phyloP scores from a whole-genome alignment of 257 asterid genomes.

The Salvia rosmarinus region DNA sequence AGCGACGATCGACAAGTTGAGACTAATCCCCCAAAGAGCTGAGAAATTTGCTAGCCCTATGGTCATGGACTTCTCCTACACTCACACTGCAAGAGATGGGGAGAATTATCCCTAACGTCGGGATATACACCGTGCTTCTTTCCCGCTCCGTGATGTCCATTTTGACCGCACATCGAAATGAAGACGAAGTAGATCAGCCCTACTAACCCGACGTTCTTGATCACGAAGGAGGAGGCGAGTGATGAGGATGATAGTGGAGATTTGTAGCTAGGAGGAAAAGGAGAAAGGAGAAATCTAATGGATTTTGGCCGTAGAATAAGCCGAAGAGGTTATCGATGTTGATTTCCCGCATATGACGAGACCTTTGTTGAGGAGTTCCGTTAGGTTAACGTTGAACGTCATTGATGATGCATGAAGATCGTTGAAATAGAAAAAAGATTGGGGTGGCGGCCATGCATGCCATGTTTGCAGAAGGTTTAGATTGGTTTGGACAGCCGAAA shows the following conservation, averaged over 20 bases:
- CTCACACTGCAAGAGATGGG: slow-evolving; percentile 43
- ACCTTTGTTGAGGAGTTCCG: slow-evolving; percentile 23
- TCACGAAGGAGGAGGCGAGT: slow-evolving; percentile 46
- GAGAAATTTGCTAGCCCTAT: slow-evolving; percentile 40
- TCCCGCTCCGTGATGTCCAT: slow-evolving; percentile 53
- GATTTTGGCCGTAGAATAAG: slow-evolving; percentile 75
- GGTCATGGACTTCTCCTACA: slow-evolving; percentile 43
- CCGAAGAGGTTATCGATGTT: slow-evolving; percentile 47
- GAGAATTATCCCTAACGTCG: slow-evolving; percentile 31
- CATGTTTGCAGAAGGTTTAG: slow-evolving; percentile 8
- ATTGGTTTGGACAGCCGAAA: slow-evolving; percentile 29
- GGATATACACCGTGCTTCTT: slow-evolving; percentile 64
- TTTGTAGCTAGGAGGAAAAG: slow-evolving; percentile 51
- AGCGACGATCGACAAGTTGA: slow-evolving; percentile 51
- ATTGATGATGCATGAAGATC: not conserved
- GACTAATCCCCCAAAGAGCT: slow-evolving; percentile 57
- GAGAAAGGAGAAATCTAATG: slow-evolving; percentile 59
- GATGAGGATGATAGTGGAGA: slow-evolving; percentile 41
- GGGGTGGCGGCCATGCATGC: not conserved
- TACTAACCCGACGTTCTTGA: slow-evolving; percentile 55
- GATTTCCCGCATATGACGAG: slow-evolving; percentile 43
- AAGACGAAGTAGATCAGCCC: slow-evolving; percentile 81
- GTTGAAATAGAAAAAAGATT: not conserved
- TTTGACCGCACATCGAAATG: slow-evolving; percentile 64
- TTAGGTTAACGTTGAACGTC: not conserved